Conservation (phyloP, 805 yeast species). For the Candida sonorensis region DNA sequence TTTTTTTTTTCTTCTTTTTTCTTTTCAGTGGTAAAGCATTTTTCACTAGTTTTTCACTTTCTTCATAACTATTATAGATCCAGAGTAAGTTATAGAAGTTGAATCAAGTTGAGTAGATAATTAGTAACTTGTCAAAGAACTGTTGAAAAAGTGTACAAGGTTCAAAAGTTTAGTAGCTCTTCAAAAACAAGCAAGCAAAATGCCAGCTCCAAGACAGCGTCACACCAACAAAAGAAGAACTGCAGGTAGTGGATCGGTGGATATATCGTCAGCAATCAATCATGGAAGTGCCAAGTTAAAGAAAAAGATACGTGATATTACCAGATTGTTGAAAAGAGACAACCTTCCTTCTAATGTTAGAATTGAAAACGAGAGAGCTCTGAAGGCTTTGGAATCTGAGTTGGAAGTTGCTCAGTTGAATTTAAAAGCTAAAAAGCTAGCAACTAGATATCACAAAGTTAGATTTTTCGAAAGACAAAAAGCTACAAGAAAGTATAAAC, state of each 20-base stretch:
- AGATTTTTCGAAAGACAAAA: constrained; percentile 87
- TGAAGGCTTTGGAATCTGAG: constrained; percentile 42
- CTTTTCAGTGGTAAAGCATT: no score
- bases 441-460: constrained; percentile 86
- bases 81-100: no score
- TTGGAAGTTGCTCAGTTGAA: constrained; percentile 34
- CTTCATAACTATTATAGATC: no score
- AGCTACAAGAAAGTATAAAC: constrained; percentile 65
- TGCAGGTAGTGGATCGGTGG: constrained; percentile 19
- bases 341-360: constrained; percentile 50
- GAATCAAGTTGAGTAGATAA: no score
- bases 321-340: constrained; percentile 55
- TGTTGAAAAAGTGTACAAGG: no score
- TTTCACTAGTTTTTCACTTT: no score
- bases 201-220: constrained; percentile 5
- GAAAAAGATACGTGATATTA: constrained; percentile 82
- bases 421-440: constrained; percentile 34
- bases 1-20: background rate
- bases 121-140: no score
- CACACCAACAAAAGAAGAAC: no score
- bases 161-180: no score
- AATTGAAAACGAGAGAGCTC: constrained; percentile 39
- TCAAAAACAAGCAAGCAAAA: no score
- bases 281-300: constrained; percentile 49
- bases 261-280: constrained; percentile 23